A percentile compares a stretch with the other conserved stretches of the same genome.
phyloP scores from a whole-genome alignment of 1,284 basidiomycete genomes.

The Apiotrichum domesticum region DNA sequence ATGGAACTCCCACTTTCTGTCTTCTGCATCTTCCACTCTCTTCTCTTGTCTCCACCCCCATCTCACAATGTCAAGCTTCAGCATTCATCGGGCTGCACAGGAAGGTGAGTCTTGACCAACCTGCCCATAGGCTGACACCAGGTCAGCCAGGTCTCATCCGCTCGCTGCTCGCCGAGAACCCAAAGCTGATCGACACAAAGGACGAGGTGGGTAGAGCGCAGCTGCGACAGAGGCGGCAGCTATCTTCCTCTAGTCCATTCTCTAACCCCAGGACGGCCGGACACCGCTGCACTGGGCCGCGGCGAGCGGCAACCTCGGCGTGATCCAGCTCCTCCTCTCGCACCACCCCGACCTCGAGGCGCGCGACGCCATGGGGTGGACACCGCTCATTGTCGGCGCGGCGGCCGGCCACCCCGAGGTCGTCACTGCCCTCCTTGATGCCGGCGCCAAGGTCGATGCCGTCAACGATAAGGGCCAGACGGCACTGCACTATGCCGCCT shows the following conservation, averaged over 20 bases:
- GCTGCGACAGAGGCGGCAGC: no score
- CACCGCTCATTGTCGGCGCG: conserved; percentile 72
- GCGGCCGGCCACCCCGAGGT: conserved; percentile 62
- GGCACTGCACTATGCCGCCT: conserved; percentile 90
- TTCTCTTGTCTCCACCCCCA: no score
- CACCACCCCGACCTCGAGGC: conserved; percentile 63
- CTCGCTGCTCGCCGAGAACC: conserved; percentile 62
- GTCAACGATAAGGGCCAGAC: conserved; percentile 81
- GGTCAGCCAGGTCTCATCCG: conserved; percentile 71
- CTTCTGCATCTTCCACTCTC: no score
- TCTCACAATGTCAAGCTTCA: conserved; percentile 20
- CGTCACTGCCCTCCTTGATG: conserved; percentile 71
- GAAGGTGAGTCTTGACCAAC: conserved; percentile 33
- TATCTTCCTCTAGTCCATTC: background rate
- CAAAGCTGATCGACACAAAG: conserved; percentile 59
- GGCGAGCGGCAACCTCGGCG: conserved; percentile 61
- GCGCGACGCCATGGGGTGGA: conserved; percentile 72
- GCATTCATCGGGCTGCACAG: conserved; percentile 46
- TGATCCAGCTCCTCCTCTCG: conserved; percentile 66
- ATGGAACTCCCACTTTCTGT: no score
- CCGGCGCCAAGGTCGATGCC: conserved; percentile 75
- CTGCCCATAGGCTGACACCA: conserved; percentile 35
- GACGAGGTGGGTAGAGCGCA: conserved; percentile 58
- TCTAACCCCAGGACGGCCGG: conserved; percentile 64
- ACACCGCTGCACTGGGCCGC: conserved; percentile 87